Conservation (phyloP, 1,284 basidiomycete genomes). For the Schizophyllum commune region DNA sequence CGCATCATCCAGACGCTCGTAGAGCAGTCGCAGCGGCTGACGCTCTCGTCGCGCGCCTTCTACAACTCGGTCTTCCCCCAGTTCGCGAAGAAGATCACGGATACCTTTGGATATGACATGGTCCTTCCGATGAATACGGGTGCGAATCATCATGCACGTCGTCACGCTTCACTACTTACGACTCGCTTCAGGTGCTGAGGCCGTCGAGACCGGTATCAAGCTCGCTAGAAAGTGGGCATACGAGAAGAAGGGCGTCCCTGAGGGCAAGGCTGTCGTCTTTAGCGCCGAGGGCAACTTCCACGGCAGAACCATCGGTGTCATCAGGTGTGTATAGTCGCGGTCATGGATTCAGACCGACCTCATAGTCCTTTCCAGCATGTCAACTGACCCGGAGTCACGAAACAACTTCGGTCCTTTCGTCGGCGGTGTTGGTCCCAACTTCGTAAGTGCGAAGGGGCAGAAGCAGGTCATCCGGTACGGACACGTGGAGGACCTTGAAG, state of each 20-base stretch:
- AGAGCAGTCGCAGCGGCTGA: constrained; percentile 84
- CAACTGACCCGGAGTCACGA: constrained; percentile 89
- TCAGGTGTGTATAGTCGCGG: constrained; percentile 42
- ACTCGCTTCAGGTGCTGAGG: constrained; percentile 54
- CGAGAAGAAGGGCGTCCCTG: constrained; percentile 76
- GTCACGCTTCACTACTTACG: background rate
- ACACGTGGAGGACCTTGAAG: constrained; percentile 71
- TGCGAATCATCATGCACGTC: background rate
- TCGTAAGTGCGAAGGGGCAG: constrained; percentile 39
- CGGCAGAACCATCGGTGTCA: constrained; percentile 87
- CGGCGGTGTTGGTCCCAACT: constrained; percentile 76
- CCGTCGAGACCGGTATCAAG: constrained; percentile 87
- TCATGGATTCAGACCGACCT: constrained; percentile 12
- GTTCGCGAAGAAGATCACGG: constrained; percentile 83
- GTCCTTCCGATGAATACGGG: constrained; percentile 99
- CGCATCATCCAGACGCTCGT: constrained; percentile 77
- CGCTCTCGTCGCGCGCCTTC: constrained; percentile 93
- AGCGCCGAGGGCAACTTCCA: constrained; percentile 93
- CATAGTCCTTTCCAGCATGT: constrained; percentile 60
- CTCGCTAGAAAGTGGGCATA: constrained; percentile 92
- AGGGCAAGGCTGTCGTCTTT: constrained; percentile 84
- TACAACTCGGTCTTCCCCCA: constrained; percentile 89
- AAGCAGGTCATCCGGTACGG: constrained; percentile 72
- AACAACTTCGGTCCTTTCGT: constrained; percentile 90
- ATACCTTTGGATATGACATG: constrained; percentile 87